phyloP scores from a whole-genome alignment of 352 stramenopile species.

The Globisporangium viniferum region DNA sequence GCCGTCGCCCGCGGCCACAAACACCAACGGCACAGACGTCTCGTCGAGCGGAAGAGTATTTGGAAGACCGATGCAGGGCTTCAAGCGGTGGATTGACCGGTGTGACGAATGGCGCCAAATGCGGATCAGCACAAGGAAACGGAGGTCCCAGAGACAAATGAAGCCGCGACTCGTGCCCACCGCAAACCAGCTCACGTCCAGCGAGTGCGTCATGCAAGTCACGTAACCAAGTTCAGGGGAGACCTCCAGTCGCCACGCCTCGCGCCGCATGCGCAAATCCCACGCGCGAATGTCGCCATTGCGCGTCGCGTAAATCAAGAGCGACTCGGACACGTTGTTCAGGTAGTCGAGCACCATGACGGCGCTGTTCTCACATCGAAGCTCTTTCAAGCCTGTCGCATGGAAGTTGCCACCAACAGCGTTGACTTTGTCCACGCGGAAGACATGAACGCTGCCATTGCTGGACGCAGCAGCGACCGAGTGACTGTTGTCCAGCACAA shows the following conservation, averaged over 20 bases:
- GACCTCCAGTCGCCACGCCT: constrained; percentile 92
- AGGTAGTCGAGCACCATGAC: constrained; percentile 95
- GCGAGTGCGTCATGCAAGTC: constrained; percentile 93
- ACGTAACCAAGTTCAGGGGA: constrained; percentile 94
- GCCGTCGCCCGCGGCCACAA: constrained; percentile 91
- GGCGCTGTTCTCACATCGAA: constrained; percentile 86
- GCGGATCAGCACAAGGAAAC: constrained; percentile 93
- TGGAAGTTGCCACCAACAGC: constrained; percentile 68
- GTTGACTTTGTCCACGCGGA: constrained; percentile 92
- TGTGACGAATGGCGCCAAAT: constrained; percentile 95
- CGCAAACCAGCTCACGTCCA: constrained; percentile 94
- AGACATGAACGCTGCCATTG: constrained; percentile 93
- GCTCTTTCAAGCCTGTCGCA: constrained; percentile 63
- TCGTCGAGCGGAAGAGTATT: constrained; percentile 71
- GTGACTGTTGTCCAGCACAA: constrained; percentile 95
- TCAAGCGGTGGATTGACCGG: constrained; percentile 86
- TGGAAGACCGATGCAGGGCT: constrained; percentile 78
- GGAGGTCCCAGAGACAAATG: constrained; percentile 95
- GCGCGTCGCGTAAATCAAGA: constrained; percentile 94
- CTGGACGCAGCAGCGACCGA: constrained; percentile 91
- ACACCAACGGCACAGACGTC: constrained; percentile 88
- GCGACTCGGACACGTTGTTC: constrained; percentile 92
- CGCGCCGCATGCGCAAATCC: constrained; percentile 89
- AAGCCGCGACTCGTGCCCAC: constrained; percentile 94
- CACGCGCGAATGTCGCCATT: constrained; percentile 87